phyloP scores from a whole-genome alignment of 352 stramenopile species.

The Pythium monospermum region DNA sequence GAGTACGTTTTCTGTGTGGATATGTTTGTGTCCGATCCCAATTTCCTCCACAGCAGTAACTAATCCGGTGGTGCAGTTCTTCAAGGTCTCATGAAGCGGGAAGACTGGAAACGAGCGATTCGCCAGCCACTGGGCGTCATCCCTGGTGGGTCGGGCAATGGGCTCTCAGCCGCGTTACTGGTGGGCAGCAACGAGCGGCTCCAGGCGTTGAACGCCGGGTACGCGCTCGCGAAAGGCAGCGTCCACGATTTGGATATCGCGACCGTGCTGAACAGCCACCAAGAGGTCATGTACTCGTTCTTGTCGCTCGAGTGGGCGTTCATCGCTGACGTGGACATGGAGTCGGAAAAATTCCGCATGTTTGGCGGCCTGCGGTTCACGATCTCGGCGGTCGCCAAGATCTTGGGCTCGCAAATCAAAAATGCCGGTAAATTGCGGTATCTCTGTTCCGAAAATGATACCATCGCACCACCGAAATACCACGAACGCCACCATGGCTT shows the following conservation, averaged over 20 bases:
- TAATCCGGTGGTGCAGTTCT: conserved; percentile 34
- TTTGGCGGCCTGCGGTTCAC: conserved; percentile 44
- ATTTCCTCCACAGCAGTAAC: background rate
- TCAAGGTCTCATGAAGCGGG: conserved; percentile 60
- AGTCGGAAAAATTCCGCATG: conserved; percentile 38
- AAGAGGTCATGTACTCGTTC: conserved; percentile 68
- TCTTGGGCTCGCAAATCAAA: conserved; percentile 20
- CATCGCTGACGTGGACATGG: conserved; percentile 51
- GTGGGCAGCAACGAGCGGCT: conserved; percentile 44
- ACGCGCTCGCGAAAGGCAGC: conserved; percentile 57
- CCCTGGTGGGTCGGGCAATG: conserved; percentile 58
- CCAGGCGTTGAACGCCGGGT: conserved; percentile 49
- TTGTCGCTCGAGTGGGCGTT: conserved; percentile 83
- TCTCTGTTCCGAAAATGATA: conserved; percentile 22
- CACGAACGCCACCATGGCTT: conserved; percentile 24
- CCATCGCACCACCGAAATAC: conserved; percentile 14
- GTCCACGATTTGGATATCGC: conserved; percentile 64
- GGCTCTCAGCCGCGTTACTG: conserved; percentile 48
- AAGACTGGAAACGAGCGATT: conserved; percentile 38
- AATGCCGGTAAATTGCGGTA: conserved; percentile 26
- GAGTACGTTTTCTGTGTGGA: conserved; percentile 26
- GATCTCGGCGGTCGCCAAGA: conserved; percentile 29
- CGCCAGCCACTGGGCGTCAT: conserved; percentile 31
- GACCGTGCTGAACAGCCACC: conserved; percentile 34
- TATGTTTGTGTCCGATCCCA: background rate